phyloP scores from a whole-genome alignment of 352 stramenopile genomes.

The Phytophthora ramorum region DNA sequence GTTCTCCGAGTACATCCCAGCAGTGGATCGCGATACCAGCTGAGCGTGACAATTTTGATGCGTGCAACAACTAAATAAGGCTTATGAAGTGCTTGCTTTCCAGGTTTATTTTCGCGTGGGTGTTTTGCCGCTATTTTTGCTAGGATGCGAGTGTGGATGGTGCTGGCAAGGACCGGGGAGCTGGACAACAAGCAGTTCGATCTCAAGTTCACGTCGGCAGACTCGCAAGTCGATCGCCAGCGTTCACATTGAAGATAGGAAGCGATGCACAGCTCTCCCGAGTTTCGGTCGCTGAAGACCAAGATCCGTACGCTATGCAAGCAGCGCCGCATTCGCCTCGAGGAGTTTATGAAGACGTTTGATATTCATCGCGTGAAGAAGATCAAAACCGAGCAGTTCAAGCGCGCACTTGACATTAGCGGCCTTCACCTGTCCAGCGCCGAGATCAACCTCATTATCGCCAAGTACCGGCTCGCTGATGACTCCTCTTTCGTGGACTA shows the following conservation, averaged over 20 bases:
- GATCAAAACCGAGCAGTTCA: constrained; percentile 84
- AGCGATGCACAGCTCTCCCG: constrained; percentile 68
- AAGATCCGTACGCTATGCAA: constrained; percentile 85
- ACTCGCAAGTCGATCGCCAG: not conserved
- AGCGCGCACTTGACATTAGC: constrained; percentile 78
- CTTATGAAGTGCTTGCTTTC: constrained; percentile 22
- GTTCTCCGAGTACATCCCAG: constrained; percentile 82
- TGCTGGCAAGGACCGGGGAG: not conserved
- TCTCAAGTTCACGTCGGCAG: not conserved
- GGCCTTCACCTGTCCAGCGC: constrained; percentile 61
- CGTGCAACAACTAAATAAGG: constrained; percentile 30
- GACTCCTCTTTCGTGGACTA: constrained; percentile 80
- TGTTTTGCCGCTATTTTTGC: constrained; percentile 46
- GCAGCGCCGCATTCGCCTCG: constrained; percentile 79
- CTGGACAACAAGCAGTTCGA: constrained; percentile 1
- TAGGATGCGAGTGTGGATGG: constrained; percentile 6
- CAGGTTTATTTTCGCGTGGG: constrained; percentile 32
- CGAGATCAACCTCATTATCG: constrained; percentile 66
- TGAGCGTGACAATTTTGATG: constrained; percentile 36
- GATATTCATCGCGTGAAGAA: constrained; percentile 87
- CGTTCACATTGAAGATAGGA: not conserved
- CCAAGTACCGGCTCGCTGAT: constrained; percentile 71
- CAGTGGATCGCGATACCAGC: constrained; percentile 58
- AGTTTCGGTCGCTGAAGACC: constrained; percentile 84
- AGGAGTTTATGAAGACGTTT: constrained; percentile 92